phyloP scores from a whole-genome alignment of 208 protist species.

The Leishmania lainsoni region DNA sequence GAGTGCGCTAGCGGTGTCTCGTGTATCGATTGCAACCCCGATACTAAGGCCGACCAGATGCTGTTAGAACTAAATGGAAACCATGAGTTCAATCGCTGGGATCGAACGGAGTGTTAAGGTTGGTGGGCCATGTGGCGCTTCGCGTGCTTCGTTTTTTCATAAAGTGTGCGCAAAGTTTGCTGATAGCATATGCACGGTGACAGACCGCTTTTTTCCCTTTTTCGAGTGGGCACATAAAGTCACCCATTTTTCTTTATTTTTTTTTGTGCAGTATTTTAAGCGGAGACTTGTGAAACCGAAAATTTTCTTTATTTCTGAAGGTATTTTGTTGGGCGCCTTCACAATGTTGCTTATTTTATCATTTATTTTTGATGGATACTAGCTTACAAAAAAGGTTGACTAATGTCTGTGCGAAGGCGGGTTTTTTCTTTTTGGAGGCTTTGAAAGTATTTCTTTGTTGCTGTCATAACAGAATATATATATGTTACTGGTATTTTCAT shows the following conservation, averaged over 20 bases:
- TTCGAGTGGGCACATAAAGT: background rate
- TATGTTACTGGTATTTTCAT: background rate
- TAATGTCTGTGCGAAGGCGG: background rate
- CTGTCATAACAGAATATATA: background rate
- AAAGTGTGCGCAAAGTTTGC: background rate
- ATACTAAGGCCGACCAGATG: conserved; percentile 45
- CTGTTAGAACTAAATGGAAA: conserved; percentile 58
- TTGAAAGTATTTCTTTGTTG: background rate
- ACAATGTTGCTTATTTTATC: background rate
- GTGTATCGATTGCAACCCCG: conserved; percentile 28
- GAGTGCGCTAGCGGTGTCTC: conserved; percentile 6
- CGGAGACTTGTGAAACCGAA: background rate
- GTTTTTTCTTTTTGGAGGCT: background rate
- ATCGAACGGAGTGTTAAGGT: conserved; percentile 37
- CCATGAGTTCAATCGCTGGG: conserved; percentile 50
- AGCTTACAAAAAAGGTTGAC: too few relatives aligned
- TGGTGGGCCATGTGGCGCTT: background rate
- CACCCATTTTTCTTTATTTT: background rate
- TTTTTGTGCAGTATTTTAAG: background rate
- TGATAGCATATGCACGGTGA: background rate
- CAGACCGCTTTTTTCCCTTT: background rate
- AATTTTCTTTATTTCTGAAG: background rate
- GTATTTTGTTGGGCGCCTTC: background rate
- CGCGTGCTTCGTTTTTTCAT: background rate
- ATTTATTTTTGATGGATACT: background rate